phyloP scores from a whole-genome alignment of 179 eudicot species.

The Actinidia arguta region DNA sequence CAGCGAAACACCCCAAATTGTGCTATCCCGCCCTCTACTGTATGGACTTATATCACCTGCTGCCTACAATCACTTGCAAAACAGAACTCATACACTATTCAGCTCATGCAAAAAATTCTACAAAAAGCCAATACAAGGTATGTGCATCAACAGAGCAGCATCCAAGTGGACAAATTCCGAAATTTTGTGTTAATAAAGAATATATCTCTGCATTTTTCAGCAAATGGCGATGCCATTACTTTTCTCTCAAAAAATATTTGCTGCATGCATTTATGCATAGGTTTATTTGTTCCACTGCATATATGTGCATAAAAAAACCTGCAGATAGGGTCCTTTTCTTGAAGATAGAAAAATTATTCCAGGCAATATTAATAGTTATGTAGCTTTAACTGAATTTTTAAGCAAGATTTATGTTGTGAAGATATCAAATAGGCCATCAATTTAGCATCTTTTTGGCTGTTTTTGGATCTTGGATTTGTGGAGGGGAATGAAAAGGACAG shows the following conservation, averaged over 20 bases:
- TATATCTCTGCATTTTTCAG: not conserved
- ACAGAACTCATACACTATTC: not conserved
- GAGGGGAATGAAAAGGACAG: too few relatives aligned
- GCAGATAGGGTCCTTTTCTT: not conserved
- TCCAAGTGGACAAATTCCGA: not conserved
- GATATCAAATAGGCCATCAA: too few relatives aligned
- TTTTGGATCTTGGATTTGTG: too few relatives aligned
- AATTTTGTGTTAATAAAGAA: not conserved
- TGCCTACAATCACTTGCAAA: constrained; percentile 52
- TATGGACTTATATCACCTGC: constrained; percentile 79
- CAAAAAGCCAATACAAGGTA: constrained; percentile 6
- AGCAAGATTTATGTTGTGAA: too few relatives aligned
- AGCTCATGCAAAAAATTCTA: not conserved
- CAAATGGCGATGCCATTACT: not conserved
- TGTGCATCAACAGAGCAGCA: constrained; percentile 5
- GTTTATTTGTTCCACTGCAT: not conserved
- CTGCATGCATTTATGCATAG: not conserved
- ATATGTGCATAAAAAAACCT: not conserved
- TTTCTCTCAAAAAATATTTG: not conserved
- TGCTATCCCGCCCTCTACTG: constrained; percentile 86
- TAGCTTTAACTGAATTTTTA: too few relatives aligned
- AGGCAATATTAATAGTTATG: too few relatives aligned
- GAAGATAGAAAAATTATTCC: too few relatives aligned
- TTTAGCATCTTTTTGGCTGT: too few relatives aligned
- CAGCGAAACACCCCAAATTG: constrained; percentile 94